Evolutionary conservation across 768 basidiomycete genomes (phyloP), one percentile per base, ranked within the genome.

Genomic region (Mrakia frigida): DNA sequence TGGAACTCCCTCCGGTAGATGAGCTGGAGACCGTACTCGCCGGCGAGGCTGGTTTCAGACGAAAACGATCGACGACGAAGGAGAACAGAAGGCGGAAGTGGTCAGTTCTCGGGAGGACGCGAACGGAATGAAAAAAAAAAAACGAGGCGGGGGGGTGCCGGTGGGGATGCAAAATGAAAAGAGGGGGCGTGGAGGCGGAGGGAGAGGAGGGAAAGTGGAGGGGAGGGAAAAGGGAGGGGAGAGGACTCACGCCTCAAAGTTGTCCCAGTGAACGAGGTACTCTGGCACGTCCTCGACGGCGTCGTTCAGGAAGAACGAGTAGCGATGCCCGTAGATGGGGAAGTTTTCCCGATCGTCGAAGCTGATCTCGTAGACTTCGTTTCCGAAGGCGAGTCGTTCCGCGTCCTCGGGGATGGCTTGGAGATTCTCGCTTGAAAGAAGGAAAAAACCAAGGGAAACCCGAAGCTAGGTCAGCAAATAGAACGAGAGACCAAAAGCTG

Each of bases 261-360:
- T 90, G 63, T 92, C 90, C 96, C 96, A 99, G 77, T 89, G 87
- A n/a, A 99, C 97, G 70, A 99, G 86, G 81, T 95, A 99, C 83
- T 99, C 97, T 7, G 96, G 95, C 28, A 98, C 96, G 80, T 98
- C 90, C 79, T 95, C 96, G 2, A 99, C 96, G 6, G 97, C 97
- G 81, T 98, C 97, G 81, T 89, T 85, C 35, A 99, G 88, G 85
- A 88, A 97, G 85, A 99, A 99, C 84, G 88, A 90, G 82, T 99
- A 99, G 73, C 91, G 90, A 83, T 98, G 92, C 3, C 97, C 97
- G 37, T 63, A 82, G 91, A 98, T 23, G 46, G 89, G 87, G 79
- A 63, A 74, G 6, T 74, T 43, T 41, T 37, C 85, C 69, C 90
- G 88, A 71, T 91, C 87, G 79, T 92, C 90, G 81, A 98, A 98